Conservation (phyloP, 1,284 basidiomycete genomes). For the Ustilago esculenta region DNA sequence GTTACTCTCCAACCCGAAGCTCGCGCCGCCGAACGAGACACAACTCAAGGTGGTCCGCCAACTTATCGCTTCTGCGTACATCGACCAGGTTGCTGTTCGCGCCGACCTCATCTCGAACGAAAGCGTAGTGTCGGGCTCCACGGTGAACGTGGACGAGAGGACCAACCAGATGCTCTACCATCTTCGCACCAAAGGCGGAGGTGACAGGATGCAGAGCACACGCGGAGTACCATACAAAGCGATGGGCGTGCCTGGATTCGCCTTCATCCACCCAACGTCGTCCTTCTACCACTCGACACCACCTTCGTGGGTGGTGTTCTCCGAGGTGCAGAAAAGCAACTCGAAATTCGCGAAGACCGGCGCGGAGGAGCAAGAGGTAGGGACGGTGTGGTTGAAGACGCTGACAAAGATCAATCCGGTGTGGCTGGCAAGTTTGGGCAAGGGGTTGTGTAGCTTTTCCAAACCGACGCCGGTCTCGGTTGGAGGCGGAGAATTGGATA, state of each 20-base stretch:
- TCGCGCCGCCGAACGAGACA: conserved; percentile 52
- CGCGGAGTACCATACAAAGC: conserved; percentile 86
- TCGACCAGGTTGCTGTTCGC: conserved; percentile 93
- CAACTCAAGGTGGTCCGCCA: conserved; percentile 91
- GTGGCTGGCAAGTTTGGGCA: conserved; percentile 86
- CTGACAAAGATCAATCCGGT: conserved; percentile 76
- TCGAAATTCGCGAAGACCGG: conserved; percentile 64
- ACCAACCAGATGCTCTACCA: conserved; percentile 39
- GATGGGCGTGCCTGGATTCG: conserved; percentile 78
- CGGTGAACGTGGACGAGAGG: conserved; percentile 18
- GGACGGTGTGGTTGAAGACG: conserved; percentile 57
- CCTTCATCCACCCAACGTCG: conserved; percentile 92
- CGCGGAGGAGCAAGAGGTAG: conserved; percentile 10
- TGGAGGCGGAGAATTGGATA: conserved; percentile 12
- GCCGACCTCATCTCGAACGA: conserved; percentile 76
- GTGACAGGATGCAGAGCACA: conserved; percentile 77
- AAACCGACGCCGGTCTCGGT: conserved; percentile 72
- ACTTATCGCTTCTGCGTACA: conserved; percentile 86
- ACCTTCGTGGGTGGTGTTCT: conserved; percentile 87
- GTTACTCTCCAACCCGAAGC: conserved; percentile 38
- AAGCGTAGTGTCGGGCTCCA: conserved; percentile 24
- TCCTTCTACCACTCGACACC: conserved; percentile 77
- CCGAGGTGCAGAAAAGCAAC: conserved; percentile 71
- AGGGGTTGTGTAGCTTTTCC: conserved; percentile 84
- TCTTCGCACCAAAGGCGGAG: conserved; percentile 67